Percentiles rank a stretch among this genome's conserved stretches.
Conservation (phyloP, 768 basidiomycete species). For the Russula foetens region DNA sequence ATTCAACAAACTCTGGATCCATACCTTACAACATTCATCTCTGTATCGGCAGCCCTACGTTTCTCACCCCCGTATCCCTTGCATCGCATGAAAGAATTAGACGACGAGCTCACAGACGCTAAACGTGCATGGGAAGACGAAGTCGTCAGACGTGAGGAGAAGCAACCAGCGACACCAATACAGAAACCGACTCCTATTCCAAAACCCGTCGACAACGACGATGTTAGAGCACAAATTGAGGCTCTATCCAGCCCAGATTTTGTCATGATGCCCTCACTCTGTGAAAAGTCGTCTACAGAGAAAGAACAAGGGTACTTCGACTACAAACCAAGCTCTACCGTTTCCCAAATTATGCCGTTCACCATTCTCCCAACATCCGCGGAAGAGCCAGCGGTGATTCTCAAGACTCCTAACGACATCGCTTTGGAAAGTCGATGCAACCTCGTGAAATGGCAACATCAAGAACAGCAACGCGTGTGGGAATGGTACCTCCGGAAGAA, state of each 20-base stretch:
- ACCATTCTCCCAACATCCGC: conserved; percentile 22
- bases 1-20: conserved; percentile 79
- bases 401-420: conserved; percentile 66
- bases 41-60: conserved; percentile 85
- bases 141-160: conserved; percentile 68
- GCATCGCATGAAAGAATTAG: conserved; percentile 79
- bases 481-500: conserved; percentile 92
- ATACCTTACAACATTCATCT: conserved; percentile 82
- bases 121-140: conserved; percentile 86
- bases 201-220: conserved; percentile 29
- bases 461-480: conserved; percentile 86
- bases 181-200: conserved; percentile 8
- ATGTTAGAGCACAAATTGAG: conserved; percentile 65
- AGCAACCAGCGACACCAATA: conserved; percentile 27
- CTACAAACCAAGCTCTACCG: conserved; percentile 26
- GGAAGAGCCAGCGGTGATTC: conserved; percentile 34
- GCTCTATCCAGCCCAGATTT: conserved; percentile 32
- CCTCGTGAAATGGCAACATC: conserved; percentile 69
- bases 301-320: conserved; percentile 37
- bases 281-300: conserved; percentile 21
- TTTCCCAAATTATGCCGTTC: conserved; percentile 23
- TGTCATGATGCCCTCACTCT: conserved; percentile 34
- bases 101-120: conserved; percentile 60
- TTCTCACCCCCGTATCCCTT: conserved; percentile 92
- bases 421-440: conserved; percentile 62